Base-by-base conservation (phyloP, 139 green algal genomes). In the Nannochloris sp. region DNA sequence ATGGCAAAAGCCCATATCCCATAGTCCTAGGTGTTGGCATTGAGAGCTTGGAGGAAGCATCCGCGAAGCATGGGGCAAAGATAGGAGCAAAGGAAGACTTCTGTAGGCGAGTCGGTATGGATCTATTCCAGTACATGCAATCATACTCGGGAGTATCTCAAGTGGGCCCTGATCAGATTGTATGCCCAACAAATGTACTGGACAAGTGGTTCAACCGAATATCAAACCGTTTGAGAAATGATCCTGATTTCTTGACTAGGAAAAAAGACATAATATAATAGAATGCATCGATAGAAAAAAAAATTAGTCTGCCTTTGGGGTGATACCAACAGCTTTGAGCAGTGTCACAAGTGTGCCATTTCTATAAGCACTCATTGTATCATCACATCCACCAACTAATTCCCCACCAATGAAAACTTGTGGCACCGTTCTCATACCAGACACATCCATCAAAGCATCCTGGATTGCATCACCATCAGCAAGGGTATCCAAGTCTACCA, bases 401-500 rank as follows among this genome's bases (percentile, higher is more conserved):
- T 81, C 62, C 56, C 84, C 79, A 2, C 69, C 75, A 11, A 93
- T 67, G 60, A 93, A 93, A 2, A 93, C 87, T 56, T 93, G 86
- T n/a, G 86, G 86, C 26, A 93, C 86, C 2, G 86, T 92, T 20
- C 79, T 70, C 0, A 60, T 64, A 3, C 76, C 71, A 10, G 79
- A 84, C 1, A 90, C 66, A 1, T 62, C 11, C 10, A 51, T 46
- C 30, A 93, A 67, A 6, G 74, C 78, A 20, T 78, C 70, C 65
- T 87, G 80, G 4, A 93, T 62, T 5, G 79, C 77, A 2, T 73
- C 61, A 13, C 85, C 85, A 31, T 93, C 84, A 4, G 63, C 79
- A 49, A 84, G 51, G 43, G 82, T 26, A 66, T 83, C 80, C 14
- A 90, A 76, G 70, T 91, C 80, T 12, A 89, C 59, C 17, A 84